A percentile compares a stretch with the other conserved stretches of the same genome.
Conservation (phyloP, 169 alveolate genomes). For the Babesia ovata region DNA sequence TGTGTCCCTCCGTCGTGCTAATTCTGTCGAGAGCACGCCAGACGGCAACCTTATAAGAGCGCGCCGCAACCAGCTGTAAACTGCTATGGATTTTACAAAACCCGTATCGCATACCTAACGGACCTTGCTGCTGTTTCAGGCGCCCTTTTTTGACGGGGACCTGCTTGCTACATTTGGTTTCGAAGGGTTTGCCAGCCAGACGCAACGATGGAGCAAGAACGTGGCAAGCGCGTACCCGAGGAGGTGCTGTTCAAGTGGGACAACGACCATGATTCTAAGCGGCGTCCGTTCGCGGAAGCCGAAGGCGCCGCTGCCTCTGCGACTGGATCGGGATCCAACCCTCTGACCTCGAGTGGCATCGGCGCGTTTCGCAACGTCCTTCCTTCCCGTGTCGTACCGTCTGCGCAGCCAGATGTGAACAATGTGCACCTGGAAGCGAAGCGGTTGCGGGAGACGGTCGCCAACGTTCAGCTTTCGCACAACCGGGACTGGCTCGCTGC, state of each 20-base stretch:
- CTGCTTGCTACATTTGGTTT: not conserved
- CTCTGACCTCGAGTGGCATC: conserved; percentile 14
- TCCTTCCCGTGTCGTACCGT: conserved; percentile 15
- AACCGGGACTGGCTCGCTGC: conserved; percentile 53
- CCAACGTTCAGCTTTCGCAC: conserved; percentile 37
- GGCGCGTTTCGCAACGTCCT: conserved; percentile 4
- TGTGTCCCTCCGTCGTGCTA: too few relatives aligned
- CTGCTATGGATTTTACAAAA: not conserved
- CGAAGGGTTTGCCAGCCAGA: not conserved
- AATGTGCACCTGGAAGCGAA: conserved; percentile 26
- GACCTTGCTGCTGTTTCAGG: not conserved
- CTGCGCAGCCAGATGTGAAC: not conserved
- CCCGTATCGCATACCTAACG: not conserved
- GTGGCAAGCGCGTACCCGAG: conserved; percentile 22
- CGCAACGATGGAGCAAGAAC: conserved; percentile 23
- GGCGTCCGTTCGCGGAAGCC: not conserved
- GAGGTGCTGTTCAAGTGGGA: conserved; percentile 69
- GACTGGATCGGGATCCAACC: conserved; percentile 1
- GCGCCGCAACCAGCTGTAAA: not conserved
- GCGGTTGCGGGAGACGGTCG: conserved; percentile 29
- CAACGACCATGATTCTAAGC: conserved; percentile 11
- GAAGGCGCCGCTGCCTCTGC: conserved; percentile 7
- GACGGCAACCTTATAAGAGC: not conserved
- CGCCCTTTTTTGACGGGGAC: not conserved
- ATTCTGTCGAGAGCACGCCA: too few relatives aligned